phyloP scores from a whole-genome alignment of 495 filamentous ascomycete genomes.

The Penicillium antarcticum region DNA sequence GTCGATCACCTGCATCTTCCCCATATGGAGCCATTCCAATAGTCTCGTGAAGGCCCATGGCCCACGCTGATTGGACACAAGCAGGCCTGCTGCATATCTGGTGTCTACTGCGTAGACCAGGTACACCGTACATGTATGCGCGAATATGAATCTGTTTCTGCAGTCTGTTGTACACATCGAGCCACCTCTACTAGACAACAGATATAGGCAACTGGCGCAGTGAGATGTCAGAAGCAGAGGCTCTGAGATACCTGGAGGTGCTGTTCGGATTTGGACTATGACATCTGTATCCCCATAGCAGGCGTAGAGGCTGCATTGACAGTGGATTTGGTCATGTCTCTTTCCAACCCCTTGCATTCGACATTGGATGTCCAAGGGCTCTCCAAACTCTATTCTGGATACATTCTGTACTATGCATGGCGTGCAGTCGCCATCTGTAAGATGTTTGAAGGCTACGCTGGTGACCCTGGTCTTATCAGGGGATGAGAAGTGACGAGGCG shows the following conservation, averaged over 20 bases:
- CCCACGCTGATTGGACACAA: not conserved
- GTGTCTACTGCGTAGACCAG: not conserved
- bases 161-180: too few relatives aligned
- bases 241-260: not conserved
- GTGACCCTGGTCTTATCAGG: not conserved
- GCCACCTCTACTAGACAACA: too few relatives aligned
- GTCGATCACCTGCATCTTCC: conserved; percentile 5
- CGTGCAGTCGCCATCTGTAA: conserved; percentile 1
- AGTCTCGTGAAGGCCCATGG: not conserved
- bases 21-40: conserved; percentile 6
- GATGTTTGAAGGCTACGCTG: not conserved
- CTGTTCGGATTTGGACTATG: not conserved
- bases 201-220: not conserved
- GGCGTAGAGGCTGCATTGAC: not conserved
- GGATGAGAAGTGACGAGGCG: not conserved
- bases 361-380: not conserved
- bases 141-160: not conserved
- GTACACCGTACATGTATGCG: not conserved
- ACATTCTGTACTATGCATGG: conserved; percentile 16
- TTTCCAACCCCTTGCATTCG: conserved; percentile 10
- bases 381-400: conserved; percentile 9
- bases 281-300: not conserved
- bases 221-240: not conserved
- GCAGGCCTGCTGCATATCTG: not conserved
- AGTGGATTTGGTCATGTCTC: not conserved